Percentiles rank a stretch among this genome's conserved stretches.
These are phyloP conservation scores for Pseudomicrostroma phylloplanum DNA, from an alignment of 1,284 basidiomycete genomes.

Conservation along the genomic window DNA sequence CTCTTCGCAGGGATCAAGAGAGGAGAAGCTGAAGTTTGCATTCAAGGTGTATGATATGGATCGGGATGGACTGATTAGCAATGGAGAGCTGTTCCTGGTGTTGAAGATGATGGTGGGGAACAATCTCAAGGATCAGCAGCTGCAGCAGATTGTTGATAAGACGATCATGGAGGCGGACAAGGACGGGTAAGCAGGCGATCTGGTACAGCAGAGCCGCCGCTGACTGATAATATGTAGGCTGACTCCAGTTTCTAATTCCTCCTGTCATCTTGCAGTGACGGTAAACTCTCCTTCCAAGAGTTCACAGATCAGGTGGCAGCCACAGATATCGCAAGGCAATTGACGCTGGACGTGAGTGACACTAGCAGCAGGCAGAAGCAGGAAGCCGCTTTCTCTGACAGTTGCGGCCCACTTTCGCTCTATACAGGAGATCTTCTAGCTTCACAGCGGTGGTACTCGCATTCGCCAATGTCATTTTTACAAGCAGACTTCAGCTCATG, in stretches of 20 bases:
- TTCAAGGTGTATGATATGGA: slow-evolving; percentile 99
- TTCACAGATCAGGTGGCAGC: slow-evolving; percentile 94
- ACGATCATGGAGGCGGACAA: slow-evolving; percentile 99
- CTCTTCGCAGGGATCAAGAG: slow-evolving; percentile 85
- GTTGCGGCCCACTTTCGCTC: too few relatives aligned
- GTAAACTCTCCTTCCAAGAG: slow-evolving; percentile 93
- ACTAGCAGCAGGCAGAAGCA: too few relatives aligned
- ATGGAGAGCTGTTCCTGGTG: slow-evolving; percentile 94
- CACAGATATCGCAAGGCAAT: slow-evolving; percentile 97
- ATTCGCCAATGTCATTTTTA: too few relatives aligned
- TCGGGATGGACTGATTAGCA: slow-evolving; percentile 93
- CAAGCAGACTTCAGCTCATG: too few relatives aligned
- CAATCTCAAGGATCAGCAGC: slow-evolving; percentile 97
- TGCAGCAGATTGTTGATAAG: slow-evolving; percentile 99
- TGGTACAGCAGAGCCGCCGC: background rate
- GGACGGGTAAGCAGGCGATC: slow-evolving; percentile 59
- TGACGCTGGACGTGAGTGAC: slow-evolving; percentile 83
- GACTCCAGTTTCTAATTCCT: background rate
- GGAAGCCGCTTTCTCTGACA: too few relatives aligned
- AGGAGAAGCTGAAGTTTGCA: slow-evolving; percentile 93
- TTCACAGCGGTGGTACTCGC: too few relatives aligned
- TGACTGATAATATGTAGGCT: background rate
- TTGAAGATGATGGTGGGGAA: slow-evolving; percentile 99
- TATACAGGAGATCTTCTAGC: too few relatives aligned
- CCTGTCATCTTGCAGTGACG: slow-evolving; percentile 60